Evolutionary conservation across 768 basidiomycete genomes (phyloP).

Genomic region (Leccinum longicurvipes): DNA sequence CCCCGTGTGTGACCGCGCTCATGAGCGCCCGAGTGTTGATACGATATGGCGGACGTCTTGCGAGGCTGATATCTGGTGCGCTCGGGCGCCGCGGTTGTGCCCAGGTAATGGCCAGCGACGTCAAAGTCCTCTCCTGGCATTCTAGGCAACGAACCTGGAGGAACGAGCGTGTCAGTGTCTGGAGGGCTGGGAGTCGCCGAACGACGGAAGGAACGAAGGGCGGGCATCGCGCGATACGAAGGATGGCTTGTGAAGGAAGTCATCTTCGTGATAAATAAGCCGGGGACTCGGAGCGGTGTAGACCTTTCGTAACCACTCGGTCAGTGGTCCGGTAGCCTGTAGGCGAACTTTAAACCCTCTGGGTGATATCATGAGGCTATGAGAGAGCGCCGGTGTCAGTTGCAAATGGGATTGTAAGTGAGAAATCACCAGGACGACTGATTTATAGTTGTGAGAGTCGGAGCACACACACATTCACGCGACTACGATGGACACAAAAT

Average conservation of each 20-base stretch:
- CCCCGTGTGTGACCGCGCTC: conserved; percentile 38
- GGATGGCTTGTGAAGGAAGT: conserved; percentile 40
- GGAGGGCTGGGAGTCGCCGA: conserved; percentile 35
- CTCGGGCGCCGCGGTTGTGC: conserved; percentile 3
- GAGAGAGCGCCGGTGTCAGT: conserved; percentile 15
- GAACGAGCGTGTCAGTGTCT: conserved; percentile 30
- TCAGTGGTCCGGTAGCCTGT: too few relatives aligned
- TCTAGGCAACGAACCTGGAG: neutral
- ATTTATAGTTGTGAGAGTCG: too few relatives aligned
- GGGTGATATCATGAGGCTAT: conserved; percentile 15
- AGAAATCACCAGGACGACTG: conserved; percentile 30
- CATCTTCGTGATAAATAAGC: conserved; percentile 28
- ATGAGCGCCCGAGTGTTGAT: conserved; percentile 46
- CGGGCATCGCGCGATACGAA: conserved; percentile 11
- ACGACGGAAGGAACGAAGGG: conserved; percentile 35
- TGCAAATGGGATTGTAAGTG: neutral
- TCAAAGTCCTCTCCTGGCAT: conserved; percentile 15
- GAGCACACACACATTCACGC: neutral
- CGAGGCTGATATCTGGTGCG: conserved; percentile 33
- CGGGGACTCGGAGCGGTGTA: neutral
- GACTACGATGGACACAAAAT: conserved; percentile 57
- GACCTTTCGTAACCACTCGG: neutral
- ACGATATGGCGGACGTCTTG: conserved; percentile 50
- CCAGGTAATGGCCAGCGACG: neutral
- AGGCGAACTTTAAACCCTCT: neutral